Conservation (phyloP, 129 eudicot species). For the sunflower (Helianthus annuus) region DNA sequence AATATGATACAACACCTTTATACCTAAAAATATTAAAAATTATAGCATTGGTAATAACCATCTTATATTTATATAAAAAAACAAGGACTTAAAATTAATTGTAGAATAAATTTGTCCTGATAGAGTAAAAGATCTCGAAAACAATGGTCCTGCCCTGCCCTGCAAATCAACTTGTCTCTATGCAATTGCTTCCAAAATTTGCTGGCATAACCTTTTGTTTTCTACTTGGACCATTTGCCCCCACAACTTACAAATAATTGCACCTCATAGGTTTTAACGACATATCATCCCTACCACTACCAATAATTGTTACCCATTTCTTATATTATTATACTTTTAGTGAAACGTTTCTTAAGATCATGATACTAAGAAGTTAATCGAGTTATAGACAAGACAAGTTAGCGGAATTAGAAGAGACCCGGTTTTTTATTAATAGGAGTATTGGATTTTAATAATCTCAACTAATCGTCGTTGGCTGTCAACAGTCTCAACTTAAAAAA, state of each 20-base stretch:
- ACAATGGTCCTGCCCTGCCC: slow-evolving; percentile 30
- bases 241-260: slow-evolving; percentile 43
- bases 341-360: not conserved
- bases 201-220: slow-evolving; percentile 48
- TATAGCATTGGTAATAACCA: no score
- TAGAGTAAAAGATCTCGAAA: slow-evolving; percentile 23
- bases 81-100: slow-evolving; percentile 22
- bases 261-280: slow-evolving; percentile 35
- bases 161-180: slow-evolving; percentile 31
- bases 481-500: no score
- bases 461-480: no score
- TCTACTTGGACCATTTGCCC: slow-evolving; percentile 48
- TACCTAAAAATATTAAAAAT: no score
- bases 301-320: slow-evolving; percentile 23
- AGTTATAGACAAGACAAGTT: no score
- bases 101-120: slow-evolving; percentile 19
- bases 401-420: no score
- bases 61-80: not conserved
- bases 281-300: slow-evolving; percentile 38
- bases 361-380: not conserved
- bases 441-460: no score
- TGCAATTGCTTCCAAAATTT: slow-evolving; percentile 40
- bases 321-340: not conserved
- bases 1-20: no score
- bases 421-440: no score